phyloP scores from a whole-genome alignment of 2,329 filamentous ascomycete genomes.

The Coniochaeta hoffmannii region DNA sequence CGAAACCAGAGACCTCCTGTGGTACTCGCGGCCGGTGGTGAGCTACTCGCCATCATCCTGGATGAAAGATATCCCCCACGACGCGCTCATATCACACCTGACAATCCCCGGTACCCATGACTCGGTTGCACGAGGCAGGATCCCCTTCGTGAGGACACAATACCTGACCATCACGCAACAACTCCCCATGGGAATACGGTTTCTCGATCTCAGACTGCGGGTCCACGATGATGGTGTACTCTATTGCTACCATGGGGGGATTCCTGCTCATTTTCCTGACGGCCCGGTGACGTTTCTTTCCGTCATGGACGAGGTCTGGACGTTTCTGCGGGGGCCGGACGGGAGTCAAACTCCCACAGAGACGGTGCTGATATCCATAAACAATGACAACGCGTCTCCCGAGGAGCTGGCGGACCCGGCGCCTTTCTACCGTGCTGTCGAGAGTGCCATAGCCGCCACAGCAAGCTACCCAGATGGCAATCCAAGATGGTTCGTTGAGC shows the following conservation, averaged over 20 bases:
- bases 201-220: conserved; percentile 59
- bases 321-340: conserved; percentile 47
- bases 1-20: conserved; percentile 21
- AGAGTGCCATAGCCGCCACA: conserved; percentile 46
- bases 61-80: conserved; percentile 55
- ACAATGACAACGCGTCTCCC: conserved; percentile 58
- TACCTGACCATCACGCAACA: conserved; percentile 54
- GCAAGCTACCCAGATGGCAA: conserved; percentile 18
- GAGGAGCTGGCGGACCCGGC: conserved; percentile 41
- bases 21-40: conserved; percentile 25
- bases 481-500: conserved; percentile 52
- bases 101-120: conserved; percentile 71
- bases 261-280: conserved; percentile 60
- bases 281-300: conserved; percentile 53
- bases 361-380: conserved; percentile 60
- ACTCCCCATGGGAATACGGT: conserved; percentile 63
- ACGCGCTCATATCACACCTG: conserved; percentile 51
- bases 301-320: conserved; percentile 49
- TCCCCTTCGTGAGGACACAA: conserved; percentile 66
- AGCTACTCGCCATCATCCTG: conserved; percentile 39
- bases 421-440: conserved; percentile 31
- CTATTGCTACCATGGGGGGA: conserved; percentile 62
- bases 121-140: conserved; percentile 31
- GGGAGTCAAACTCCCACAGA: conserved; percentile 41
- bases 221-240: conserved; percentile 35